Percentiles rank a stretch among this genome's conserved stretches.
phyloP scores from a whole-genome alignment of 495 filamentous ascomycete species.

The Penicillium lividum region DNA sequence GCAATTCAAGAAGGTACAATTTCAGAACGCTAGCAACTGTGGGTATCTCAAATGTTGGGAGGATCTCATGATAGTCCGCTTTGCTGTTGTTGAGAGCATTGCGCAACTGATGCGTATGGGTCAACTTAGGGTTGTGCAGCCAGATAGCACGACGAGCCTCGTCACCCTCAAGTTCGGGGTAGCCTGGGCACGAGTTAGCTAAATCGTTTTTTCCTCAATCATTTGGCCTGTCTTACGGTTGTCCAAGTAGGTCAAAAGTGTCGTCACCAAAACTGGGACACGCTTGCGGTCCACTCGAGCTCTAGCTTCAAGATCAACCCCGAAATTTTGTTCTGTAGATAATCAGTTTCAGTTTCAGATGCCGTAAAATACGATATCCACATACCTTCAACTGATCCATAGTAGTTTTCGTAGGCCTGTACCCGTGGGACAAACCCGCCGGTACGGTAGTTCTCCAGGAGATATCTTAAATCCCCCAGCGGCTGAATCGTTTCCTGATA shows the following conservation, averaged over 20 bases:
- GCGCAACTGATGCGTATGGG: slow-evolving; percentile 82
- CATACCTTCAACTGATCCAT: slow-evolving; percentile 86
- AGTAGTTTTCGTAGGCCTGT: slow-evolving; percentile 97
- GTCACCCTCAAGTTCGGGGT: slow-evolving; percentile 96
- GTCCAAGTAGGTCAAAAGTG: slow-evolving; percentile 90
- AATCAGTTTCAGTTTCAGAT: slow-evolving; percentile 20
- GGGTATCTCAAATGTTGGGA: slow-evolving; percentile 87
- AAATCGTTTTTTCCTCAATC: not conserved
- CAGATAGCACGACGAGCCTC: slow-evolving; percentile 91
- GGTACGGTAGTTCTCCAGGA: slow-evolving; percentile 97
- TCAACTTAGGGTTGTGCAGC: slow-evolving; percentile 87
- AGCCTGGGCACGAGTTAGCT: slow-evolving; percentile 53
- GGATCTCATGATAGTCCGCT: slow-evolving; percentile 68
- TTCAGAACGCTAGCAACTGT: slow-evolving; percentile 93
- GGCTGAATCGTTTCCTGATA: slow-evolving; percentile 99
- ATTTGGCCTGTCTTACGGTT: slow-evolving; percentile 56
- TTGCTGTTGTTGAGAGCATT: slow-evolving; percentile 86
- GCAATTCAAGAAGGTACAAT: slow-evolving; percentile 93
- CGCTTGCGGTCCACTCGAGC: slow-evolving; percentile 92
- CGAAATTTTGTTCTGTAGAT: slow-evolving; percentile 83
- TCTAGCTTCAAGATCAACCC: slow-evolving; percentile 92
- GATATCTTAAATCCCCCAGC: slow-evolving; percentile 83
- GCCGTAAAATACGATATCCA: not conserved
- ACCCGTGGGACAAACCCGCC: slow-evolving; percentile 89
- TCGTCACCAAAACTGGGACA: slow-evolving; percentile 89